These are phyloP conservation scores for Friedmanniomyces simplex DNA, from an alignment of 495 filamentous ascomycete genomes.

Conservation along the genomic window DNA sequence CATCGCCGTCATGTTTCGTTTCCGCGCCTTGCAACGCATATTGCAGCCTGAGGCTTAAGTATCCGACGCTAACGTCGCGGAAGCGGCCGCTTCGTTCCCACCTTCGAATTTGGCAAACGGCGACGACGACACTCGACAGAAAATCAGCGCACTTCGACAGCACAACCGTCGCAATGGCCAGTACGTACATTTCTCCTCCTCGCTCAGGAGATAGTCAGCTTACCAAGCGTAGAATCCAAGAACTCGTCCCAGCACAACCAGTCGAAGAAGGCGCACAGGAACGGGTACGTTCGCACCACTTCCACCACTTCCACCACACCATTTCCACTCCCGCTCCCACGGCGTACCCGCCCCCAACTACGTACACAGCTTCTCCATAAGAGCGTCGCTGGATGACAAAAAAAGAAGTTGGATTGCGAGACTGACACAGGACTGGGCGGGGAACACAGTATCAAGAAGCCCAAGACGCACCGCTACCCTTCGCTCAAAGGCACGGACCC, in stretches of 20 bases:
- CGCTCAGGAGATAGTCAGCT: neutral
- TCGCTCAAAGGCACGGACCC: constrained; percentile 97
- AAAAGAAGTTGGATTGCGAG: neutral
- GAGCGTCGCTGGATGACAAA: neutral
- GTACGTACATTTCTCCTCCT: constrained; percentile 24
- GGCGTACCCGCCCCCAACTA: neutral
- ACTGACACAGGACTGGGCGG: neutral
- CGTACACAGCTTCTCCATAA: neutral
- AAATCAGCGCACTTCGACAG: neutral
- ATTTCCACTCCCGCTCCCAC: too few relatives aligned
- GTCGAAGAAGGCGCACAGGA: constrained; percentile 91
- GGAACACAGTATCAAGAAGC: constrained; percentile 90
- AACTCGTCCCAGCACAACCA: constrained; percentile 98
- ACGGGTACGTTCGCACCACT: constrained; percentile 60
- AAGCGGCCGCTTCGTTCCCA: neutral
- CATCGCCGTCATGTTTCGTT: neutral
- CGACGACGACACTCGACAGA: neutral
- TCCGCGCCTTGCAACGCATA: neutral
- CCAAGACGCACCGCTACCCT: constrained; percentile 96
- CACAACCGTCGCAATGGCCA: constrained; percentile 39
- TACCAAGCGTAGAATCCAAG: constrained; percentile 67
- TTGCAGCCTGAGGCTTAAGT: too few relatives aligned
- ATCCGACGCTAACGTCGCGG: neutral
- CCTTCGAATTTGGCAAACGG: neutral
- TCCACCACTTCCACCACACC: too few relatives aligned